A percentile compares a stretch with the other conserved stretches of the same genome.
phyloP scores from a whole-genome alignment of 805 yeast genomes.

The Cyberlindnera subsufficiens region DNA sequence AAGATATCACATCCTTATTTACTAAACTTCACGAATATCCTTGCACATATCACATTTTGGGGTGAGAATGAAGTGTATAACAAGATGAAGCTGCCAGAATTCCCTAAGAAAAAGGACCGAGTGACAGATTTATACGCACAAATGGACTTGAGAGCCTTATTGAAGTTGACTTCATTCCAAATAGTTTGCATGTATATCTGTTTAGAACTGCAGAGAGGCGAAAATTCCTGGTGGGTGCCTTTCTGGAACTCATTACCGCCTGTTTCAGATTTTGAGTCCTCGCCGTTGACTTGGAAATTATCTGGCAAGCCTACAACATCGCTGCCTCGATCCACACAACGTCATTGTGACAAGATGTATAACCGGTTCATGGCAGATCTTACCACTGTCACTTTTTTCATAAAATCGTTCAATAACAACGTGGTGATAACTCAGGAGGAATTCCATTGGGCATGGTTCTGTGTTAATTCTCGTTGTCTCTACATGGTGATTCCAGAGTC shows the following conservation, averaged over 20 bases:
- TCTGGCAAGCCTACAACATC: conserved; percentile 17
- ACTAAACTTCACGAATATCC: conserved; percentile 50
- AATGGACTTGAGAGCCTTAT: conserved; percentile 26
- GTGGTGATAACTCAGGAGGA: conserved; percentile 2
- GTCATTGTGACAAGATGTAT: conserved; percentile 36
- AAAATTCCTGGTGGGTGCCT: conserved; percentile 57
- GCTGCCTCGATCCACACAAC: conserved; percentile 40
- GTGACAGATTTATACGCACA: conserved; percentile 11
- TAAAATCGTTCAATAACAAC: conserved; percentile 3
- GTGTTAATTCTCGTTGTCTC: conserved; percentile 87
- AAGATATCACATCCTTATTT: conserved; percentile 53
- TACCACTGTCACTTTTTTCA: conserved; percentile 24
- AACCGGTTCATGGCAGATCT: conserved; percentile 42
- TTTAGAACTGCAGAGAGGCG: conserved; percentile 35
- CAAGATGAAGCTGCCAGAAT: conserved; percentile 5
- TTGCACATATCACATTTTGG: conserved; percentile 33
- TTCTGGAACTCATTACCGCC: conserved; percentile 63
- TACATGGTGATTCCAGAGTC: conserved; percentile 63
- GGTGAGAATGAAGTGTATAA: conserved; percentile 22
- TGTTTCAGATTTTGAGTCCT: conserved; percentile 40
- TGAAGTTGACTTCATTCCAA: conserved; percentile 52
- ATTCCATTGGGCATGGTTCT: conserved; percentile 73
- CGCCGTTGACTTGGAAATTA: conserved; percentile 63
- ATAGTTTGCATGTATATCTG: conserved; percentile 44
- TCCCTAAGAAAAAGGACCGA: conserved; percentile 17